A percentile compares a stretch with the other conserved stretches of the same genome.
Evolutionary conservation across 352 stramenopile genomes (phyloP).

Genomic region (Aphanomyces cochlioides): DNA sequence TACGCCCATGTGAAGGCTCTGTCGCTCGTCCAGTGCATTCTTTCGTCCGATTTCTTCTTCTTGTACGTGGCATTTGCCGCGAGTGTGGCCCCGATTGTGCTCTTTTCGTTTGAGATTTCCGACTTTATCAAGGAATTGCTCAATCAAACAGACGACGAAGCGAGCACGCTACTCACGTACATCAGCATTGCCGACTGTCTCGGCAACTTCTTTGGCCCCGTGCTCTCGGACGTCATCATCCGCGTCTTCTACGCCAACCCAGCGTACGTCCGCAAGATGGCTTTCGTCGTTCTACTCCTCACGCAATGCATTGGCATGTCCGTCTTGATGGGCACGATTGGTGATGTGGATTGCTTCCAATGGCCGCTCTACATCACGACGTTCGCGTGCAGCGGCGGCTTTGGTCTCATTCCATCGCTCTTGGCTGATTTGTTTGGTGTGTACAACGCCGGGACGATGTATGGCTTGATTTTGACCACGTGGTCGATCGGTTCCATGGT

Average conservation of each 20-base stretch:
- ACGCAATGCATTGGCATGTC: neutral
- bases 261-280: conserved; percentile 19
- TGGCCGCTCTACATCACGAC: neutral
- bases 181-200: neutral
- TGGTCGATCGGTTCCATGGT: neutral
- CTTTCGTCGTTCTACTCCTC: neutral
- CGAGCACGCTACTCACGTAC: neutral
- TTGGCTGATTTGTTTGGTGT: conserved; percentile 36
- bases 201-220: neutral
- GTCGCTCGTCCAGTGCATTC: conserved; percentile 27
- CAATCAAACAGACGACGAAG: neutral
- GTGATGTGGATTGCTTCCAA: neutral
- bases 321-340: neutral
- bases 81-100: neutral
- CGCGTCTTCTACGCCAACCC: conserved; percentile 29
- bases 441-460: conserved; percentile 32
- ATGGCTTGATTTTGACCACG: conserved; percentile 17
- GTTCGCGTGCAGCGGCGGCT: conserved; percentile 4
- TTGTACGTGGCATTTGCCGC: conserved; percentile 26
- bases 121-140: neutral
- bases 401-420: conserved; percentile 16
- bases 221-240: conserved; percentile 20
- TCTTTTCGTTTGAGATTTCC: conserved; percentile 10
- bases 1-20: conserved; percentile 21
- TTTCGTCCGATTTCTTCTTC: conserved; percentile 26